Percentiles rank a stretch among this genome's conserved stretches.
Conservation (phyloP, 2,329 filamentous ascomycete species). For the Colletotrichum melonis region DNA sequence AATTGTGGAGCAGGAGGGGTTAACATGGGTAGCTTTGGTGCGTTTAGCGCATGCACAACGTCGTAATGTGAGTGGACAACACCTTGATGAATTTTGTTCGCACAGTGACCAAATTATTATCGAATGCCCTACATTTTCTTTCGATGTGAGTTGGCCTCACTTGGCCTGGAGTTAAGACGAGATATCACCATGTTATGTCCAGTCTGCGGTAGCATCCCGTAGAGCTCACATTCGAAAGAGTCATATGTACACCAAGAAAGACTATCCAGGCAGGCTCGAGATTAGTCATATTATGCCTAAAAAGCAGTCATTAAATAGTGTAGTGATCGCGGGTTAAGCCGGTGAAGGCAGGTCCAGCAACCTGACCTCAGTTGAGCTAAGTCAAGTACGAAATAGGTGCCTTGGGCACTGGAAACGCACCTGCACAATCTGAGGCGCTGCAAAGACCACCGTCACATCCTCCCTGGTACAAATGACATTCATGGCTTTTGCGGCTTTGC, state of each 20-base stretch:
- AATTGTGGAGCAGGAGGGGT: not conserved
- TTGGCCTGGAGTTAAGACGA: not conserved
- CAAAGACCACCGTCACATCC: not conserved
- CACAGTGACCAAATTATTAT: not conserved
- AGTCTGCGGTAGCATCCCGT: not conserved
- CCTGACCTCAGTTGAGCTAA: not conserved
- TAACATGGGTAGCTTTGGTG: constrained; percentile 4
- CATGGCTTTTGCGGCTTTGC: not conserved
- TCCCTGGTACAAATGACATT: not conserved
- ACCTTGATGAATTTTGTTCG: constrained; percentile 1
- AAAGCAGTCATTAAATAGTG: not conserved
- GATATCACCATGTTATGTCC: not conserved
- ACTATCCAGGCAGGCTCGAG: not conserved
- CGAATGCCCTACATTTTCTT: not conserved
- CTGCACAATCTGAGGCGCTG: not conserved
- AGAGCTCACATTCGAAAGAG: not conserved
- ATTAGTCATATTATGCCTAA: not conserved
- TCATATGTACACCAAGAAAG: not conserved
- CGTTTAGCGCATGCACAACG: not conserved
- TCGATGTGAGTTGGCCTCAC: not conserved
- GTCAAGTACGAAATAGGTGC: not conserved
- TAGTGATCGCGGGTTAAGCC: not conserved
- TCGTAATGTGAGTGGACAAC: not conserved
- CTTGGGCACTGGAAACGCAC: not conserved
- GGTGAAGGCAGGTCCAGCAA: not conserved